Evolutionary conservation across 1,139 yeast species (phyloP).

Genomic region (Magnusiomyces ingens): DNA sequence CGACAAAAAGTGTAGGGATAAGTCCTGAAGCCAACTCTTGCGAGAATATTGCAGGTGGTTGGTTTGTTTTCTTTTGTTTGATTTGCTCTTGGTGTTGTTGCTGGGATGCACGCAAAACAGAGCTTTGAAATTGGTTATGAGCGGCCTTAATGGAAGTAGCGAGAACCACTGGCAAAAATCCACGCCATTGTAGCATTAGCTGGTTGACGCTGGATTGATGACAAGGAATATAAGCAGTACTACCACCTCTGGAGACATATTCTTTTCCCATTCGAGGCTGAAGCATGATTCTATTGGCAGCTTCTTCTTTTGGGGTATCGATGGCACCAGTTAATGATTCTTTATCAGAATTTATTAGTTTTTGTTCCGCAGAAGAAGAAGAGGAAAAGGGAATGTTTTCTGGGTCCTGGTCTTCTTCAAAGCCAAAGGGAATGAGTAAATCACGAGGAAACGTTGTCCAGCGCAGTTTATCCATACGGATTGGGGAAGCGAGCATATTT

Average conservation of each 20-base stretch:
- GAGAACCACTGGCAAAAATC: background rate
- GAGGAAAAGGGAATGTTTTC: background rate
- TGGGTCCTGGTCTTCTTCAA: slow-evolving; percentile 6
- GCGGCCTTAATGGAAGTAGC: background rate
- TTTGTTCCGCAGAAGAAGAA: background rate
- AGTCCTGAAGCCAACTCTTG: background rate
- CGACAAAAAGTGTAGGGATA: background rate
- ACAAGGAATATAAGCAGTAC: background rate
- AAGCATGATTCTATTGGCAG: background rate
- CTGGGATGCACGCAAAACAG: too few species aligned
- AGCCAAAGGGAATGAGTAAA: slow-evolving; percentile 25
- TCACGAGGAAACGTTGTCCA: slow-evolving; percentile 25
- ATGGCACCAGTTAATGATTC: too few species aligned
- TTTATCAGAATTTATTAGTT: background rate
- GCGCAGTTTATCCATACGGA: slow-evolving; percentile 26
- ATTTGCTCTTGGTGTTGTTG: too few species aligned
- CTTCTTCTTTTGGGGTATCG: too few species aligned
- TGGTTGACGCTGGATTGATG: background rate
- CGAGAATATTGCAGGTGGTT: background rate
- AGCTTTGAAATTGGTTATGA: too few species aligned
- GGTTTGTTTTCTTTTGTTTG: background rate
- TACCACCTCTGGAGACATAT: background rate
- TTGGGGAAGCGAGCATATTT: slow-evolving; percentile 27
- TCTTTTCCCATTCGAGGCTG: background rate
- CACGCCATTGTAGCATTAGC: background rate